A percentile compares a stretch with the other conserved stretches of the same genome.
Evolutionary conservation across 78 protist genomes (phyloP).

Genomic region (Paulinella micropora): DNA sequence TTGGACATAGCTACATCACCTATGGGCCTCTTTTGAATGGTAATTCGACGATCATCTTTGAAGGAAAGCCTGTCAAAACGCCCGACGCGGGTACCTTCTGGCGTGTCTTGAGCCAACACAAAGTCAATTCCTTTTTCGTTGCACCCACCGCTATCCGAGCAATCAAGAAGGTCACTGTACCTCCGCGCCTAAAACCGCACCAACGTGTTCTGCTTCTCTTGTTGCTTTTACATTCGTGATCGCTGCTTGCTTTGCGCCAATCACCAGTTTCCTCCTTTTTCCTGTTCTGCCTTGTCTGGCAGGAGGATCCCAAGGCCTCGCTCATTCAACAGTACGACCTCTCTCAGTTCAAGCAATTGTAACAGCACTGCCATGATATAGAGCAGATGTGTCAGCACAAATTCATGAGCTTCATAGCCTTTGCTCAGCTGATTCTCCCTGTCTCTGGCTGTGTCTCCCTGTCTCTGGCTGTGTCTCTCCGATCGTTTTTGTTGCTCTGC

Average conservation of each 20-base stretch:
- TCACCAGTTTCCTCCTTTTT: too few relatives aligned
- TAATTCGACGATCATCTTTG: slow-evolving; percentile 12
- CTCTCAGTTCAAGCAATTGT: not conserved
- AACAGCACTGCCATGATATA: too few relatives aligned
- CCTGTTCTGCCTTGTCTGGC: too few relatives aligned
- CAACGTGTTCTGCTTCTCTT: not conserved
- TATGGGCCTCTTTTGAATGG: slow-evolving; percentile 26
- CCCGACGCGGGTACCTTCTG: slow-evolving; percentile 28
- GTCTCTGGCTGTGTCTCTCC: not conserved
- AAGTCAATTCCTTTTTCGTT: not conserved
- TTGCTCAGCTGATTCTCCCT: too few relatives aligned
- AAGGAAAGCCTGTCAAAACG: slow-evolving; percentile 29
- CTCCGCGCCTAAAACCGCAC: not conserved
- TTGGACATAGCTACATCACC: slow-evolving; percentile 3
- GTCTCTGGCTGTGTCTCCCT: too few relatives aligned
- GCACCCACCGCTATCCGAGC: slow-evolving; percentile 32
- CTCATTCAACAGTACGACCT: not conserved
- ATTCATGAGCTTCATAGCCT: too few relatives aligned
- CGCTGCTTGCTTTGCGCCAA: too few relatives aligned
- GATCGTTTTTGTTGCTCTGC: not conserved
- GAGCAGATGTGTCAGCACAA: too few relatives aligned
- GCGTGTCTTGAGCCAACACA: slow-evolving; percentile 7
- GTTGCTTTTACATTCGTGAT: not conserved
- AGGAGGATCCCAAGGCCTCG: not conserved
- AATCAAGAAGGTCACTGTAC: not conserved